These are phyloP conservation scores for Papiliotrema flavescens DNA, from an alignment of 1,284 basidiomycete genomes.

Conservation along the genomic window DNA sequence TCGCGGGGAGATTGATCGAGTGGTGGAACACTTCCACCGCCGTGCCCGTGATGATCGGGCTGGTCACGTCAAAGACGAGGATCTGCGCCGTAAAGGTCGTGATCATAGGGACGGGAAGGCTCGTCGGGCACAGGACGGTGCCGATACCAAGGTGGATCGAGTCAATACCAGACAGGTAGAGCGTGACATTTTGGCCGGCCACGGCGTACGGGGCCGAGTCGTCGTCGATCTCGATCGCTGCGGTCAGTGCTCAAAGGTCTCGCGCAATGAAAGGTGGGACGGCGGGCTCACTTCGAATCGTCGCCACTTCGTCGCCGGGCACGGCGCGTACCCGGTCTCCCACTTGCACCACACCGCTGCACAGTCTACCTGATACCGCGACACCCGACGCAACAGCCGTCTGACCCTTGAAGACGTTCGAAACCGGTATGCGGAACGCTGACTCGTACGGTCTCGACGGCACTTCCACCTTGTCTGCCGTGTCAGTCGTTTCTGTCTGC, in stretches of 20 bases:
- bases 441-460: slow-evolving; percentile 72
- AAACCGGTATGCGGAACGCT: slow-evolving; percentile 81
- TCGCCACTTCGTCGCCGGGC: slow-evolving; percentile 85
- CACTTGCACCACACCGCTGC: slow-evolving; percentile 83
- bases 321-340: slow-evolving; percentile 82
- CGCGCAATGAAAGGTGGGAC: not conserved
- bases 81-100: slow-evolving; percentile 78
- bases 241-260: not conserved
- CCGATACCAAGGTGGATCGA: slow-evolving; percentile 82
- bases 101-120: slow-evolving; percentile 67
- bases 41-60: slow-evolving; percentile 83
- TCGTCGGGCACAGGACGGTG: slow-evolving; percentile 76
- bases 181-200: slow-evolving; percentile 81
- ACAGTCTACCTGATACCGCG: slow-evolving; percentile 80
- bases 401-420: slow-evolving; percentile 91
- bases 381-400: slow-evolving; percentile 66
- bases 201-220: slow-evolving; percentile 78
- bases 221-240: slow-evolving; percentile 84
- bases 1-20: slow-evolving; percentile 85
- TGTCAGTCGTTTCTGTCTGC: not conserved
- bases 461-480: slow-evolving; percentile 71
- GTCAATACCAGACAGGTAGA: slow-evolving; percentile 82
- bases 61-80: slow-evolving; percentile 87
- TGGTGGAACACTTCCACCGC: slow-evolving; percentile 92
- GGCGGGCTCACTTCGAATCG: slow-evolving; percentile 66